These are phyloP conservation scores for Flaveria trinervia DNA, from an alignment of 129 eudicot species.

Conservation along the genomic window DNA sequence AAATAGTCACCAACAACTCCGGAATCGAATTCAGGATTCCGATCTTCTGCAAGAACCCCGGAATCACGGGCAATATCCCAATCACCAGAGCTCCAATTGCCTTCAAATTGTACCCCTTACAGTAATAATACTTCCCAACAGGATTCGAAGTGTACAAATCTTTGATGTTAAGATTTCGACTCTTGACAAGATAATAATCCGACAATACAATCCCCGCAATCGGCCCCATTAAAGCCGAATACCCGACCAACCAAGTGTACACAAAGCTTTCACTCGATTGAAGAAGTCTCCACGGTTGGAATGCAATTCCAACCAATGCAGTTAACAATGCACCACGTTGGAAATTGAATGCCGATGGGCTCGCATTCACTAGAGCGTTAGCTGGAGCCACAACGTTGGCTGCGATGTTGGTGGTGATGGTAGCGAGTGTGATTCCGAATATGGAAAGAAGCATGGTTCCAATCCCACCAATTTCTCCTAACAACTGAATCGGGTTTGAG, in stretches of 20 bases:
- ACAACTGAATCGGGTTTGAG: conserved; percentile 71
- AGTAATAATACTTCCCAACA: conserved; percentile 62
- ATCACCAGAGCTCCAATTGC: conserved; percentile 61
- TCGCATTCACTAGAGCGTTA: conserved; percentile 74
- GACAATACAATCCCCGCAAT: conserved; percentile 70
- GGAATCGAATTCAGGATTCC: conserved; percentile 57
- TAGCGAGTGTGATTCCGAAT: conserved; percentile 79
- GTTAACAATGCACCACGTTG: conserved; percentile 73
- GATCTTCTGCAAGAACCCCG: conserved; percentile 76
- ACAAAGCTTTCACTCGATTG: conserved; percentile 92
- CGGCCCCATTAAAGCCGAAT: conserved; percentile 85
- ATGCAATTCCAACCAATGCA: conserved; percentile 83
- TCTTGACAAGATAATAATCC: conserved; percentile 70
- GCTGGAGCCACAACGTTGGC: conserved; percentile 97
- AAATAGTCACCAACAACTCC: conserved; percentile 39
- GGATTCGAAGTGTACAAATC: conserved; percentile 64
- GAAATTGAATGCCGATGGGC: conserved; percentile 74
- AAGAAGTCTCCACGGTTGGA: conserved; percentile 94
- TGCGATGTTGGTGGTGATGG: conserved; percentile 86
- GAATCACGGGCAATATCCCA: conserved; percentile 90
- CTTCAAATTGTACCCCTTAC: conserved; percentile 67
- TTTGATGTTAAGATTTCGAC: conserved; percentile 42
- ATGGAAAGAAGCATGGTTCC: conserved; percentile 65
- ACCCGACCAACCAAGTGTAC: conserved; percentile 95
- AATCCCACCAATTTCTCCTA: conserved; percentile 70